Evolutionary conservation across 2,329 filamentous ascomycete species (phyloP).

Genomic region (Fusarium ramigenum): DNA sequence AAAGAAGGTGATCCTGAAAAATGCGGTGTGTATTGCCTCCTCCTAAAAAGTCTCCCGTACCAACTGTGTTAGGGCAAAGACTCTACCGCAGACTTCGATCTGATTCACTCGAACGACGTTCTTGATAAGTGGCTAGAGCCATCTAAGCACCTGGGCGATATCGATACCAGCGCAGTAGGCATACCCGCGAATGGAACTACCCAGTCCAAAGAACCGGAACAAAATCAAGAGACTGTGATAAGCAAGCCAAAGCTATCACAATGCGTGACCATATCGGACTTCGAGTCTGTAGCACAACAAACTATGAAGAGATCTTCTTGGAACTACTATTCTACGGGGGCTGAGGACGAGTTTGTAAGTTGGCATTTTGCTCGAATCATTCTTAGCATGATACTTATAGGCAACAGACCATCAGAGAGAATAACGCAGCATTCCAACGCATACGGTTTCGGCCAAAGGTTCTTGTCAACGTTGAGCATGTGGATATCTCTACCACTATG

Average conservation of each 20-base stretch:
- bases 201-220: neutral
- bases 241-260: constrained; percentile 8
- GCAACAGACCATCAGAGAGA: constrained; percentile 11
- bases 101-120: constrained; percentile 17
- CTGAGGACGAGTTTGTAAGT: constrained; percentile 24
- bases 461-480: constrained; percentile 16
- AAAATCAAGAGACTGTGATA: neutral
- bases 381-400: neutral
- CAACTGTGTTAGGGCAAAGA: constrained; percentile 6
- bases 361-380: fast-evolving
- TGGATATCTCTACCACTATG: constrained; percentile 11
- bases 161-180: neutral
- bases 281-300: neutral
- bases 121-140: constrained; percentile 18
- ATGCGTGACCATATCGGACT: constrained; percentile 13
- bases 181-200: neutral
- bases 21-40: neutral
- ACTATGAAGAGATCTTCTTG: constrained; percentile 7
- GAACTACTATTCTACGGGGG: constrained; percentile 26
- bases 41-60: fast-evolving
- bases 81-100: constrained; percentile 14
- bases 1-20: constrained; percentile 22
- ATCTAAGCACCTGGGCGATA: constrained; percentile 5
- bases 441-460: constrained; percentile 17
- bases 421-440: neutral